Conservation (phyloP, 2,329 filamentous ascomycete genomes). For the Aspergillus fumigatiaffinis region DNA sequence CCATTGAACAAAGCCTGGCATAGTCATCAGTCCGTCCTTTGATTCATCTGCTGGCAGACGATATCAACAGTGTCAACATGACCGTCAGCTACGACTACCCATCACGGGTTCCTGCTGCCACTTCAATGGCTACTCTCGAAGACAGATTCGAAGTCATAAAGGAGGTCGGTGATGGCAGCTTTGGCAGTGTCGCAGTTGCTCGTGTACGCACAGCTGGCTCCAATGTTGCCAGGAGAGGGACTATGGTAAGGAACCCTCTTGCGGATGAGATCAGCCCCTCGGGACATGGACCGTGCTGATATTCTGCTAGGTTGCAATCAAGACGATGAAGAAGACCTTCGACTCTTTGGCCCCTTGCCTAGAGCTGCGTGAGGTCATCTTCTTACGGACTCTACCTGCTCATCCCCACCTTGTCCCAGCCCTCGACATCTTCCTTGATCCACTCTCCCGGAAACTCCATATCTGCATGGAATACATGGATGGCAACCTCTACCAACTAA, state of each 20-base stretch:
- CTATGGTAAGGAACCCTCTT: slow-evolving; percentile 65
- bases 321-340: slow-evolving; percentile 99
- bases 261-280: background rate
- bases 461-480: slow-evolving; percentile 99
- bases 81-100: slow-evolving; percentile 71
- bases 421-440: slow-evolving; percentile 96
- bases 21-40: slow-evolving; percentile 21
- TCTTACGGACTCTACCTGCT: slow-evolving; percentile 79
- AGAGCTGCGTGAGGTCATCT: slow-evolving; percentile 94
- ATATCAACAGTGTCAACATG: slow-evolving; percentile 54
- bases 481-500: slow-evolving; percentile 95
- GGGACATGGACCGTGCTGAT: slow-evolving; percentile 8
- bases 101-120: slow-evolving; percentile 53
- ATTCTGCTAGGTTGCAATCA: slow-evolving; percentile 78
- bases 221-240: slow-evolving; percentile 81
- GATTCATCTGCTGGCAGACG: slow-evolving; percentile 41
- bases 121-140: slow-evolving; percentile 61
- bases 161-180: slow-evolving; percentile 98
- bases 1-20: slow-evolving; percentile 2
- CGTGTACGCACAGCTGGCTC: slow-evolving; percentile 87
- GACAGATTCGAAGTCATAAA: slow-evolving; percentile 96
- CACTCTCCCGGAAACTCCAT: slow-evolving; percentile 91
- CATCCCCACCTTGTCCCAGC: slow-evolving; percentile 95
- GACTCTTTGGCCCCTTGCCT: slow-evolving; percentile 86
- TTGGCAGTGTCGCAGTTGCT: slow-evolving; percentile 90